Percentiles rank a stretch among this genome's conserved stretches.
Evolutionary conservation across 2,329 filamentous ascomycete species (phyloP).

Genomic region (Polychaeton citri): DNA sequence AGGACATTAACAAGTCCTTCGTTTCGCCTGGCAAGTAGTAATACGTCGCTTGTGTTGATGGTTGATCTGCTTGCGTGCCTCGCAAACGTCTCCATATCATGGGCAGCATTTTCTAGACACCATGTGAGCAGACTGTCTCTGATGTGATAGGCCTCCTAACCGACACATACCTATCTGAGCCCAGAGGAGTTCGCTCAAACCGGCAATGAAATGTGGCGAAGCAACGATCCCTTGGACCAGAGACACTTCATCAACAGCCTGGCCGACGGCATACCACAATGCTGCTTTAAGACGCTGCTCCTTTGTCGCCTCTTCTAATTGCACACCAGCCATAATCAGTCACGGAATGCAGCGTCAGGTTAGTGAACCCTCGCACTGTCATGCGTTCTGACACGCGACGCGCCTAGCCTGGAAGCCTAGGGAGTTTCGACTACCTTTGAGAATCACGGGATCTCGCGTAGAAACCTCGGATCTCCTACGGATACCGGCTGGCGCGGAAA

Average conservation of each 20-base stretch:
- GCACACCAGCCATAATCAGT: too few relatives aligned
- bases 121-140: not conserved
- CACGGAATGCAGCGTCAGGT: too few relatives aligned
- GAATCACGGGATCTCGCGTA: too few relatives aligned
- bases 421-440: too few relatives aligned
- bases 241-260: constrained; percentile 78
- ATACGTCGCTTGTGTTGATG: constrained; percentile 73
- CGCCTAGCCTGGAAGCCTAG: too few relatives aligned
- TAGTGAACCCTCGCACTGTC: too few relatives aligned
- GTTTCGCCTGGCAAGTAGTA: constrained; percentile 77
- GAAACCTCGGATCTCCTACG: too few relatives aligned
- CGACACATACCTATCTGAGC: constrained; percentile 58
- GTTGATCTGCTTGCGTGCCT: constrained; percentile 69
- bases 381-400: too few relatives aligned
- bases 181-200: constrained; percentile 77
- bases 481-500: too few relatives aligned
- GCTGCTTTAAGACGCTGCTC: constrained; percentile 66
- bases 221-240: constrained; percentile 64
- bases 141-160: not conserved
- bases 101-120: constrained; percentile 11
- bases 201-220: constrained; percentile 41
- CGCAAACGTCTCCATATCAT: constrained; percentile 52
- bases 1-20: constrained; percentile 70
- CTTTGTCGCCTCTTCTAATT: not conserved
- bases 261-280: constrained; percentile 71